A percentile compares a stretch with the other conserved stretches of the same genome.
Evolutionary conservation across 2,329 filamentous ascomycete species (phyloP).

Genomic region (Keithomyces neogunnii): DNA sequence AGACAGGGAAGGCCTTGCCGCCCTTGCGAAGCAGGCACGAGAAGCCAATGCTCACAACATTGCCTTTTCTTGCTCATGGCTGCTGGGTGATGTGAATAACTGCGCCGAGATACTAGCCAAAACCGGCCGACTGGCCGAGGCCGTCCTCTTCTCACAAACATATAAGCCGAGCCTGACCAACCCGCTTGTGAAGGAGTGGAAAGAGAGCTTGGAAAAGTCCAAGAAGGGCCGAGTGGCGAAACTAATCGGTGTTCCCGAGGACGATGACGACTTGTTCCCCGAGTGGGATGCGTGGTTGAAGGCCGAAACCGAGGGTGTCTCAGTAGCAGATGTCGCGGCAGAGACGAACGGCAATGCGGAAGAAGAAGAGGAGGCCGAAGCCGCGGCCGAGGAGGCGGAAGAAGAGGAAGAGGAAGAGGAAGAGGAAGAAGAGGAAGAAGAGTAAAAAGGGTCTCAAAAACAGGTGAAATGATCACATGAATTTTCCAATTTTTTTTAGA

Average conservation of each 20-base stretch:
- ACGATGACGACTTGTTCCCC: conserved; percentile 84
- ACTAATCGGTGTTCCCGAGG: conserved; percentile 71
- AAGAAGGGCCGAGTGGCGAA: conserved; percentile 82
- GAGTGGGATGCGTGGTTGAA: conserved; percentile 90
- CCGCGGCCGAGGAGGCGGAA: conserved; percentile 14
- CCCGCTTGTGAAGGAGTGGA: conserved; percentile 69
- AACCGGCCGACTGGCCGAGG: conserved; percentile 75
- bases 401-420: conserved; percentile 14
- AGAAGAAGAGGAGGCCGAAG: neutral
- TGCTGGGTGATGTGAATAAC: conserved; percentile 70
- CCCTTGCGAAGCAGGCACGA: conserved; percentile 66
- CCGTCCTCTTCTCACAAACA: conserved; percentile 86
- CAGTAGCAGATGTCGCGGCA: conserved; percentile 11
- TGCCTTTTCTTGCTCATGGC: conserved; percentile 85
- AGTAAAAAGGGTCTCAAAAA: conserved; percentile 7
- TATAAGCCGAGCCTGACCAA: conserved; percentile 77
- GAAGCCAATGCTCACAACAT: conserved; percentile 80
- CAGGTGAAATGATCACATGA: conserved; percentile 2
- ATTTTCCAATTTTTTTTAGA: neutral
- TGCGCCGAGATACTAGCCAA: conserved; percentile 73
- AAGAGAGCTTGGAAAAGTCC: conserved; percentile 69
- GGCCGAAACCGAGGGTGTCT: conserved; percentile 64
- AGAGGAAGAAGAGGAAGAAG: conserved; percentile 15
- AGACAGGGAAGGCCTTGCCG: conserved; percentile 63
- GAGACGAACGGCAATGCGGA: neutral